These are phyloP conservation scores for Camillea tinctor DNA, from an alignment of 2,329 filamentous ascomycete genomes.

Conservation along the genomic window DNA sequence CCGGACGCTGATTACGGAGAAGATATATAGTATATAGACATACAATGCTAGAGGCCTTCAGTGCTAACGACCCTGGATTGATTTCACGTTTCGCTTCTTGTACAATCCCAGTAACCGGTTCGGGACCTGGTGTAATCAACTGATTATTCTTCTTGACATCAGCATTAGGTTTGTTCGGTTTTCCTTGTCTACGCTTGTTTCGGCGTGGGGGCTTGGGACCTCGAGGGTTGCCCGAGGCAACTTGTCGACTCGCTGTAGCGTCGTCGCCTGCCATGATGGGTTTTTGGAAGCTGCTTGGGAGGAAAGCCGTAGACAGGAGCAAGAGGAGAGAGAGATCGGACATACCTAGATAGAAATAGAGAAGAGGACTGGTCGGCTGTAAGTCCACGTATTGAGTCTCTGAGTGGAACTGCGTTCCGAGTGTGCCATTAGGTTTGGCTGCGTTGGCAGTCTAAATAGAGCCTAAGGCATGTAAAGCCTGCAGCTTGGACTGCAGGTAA, in stretches of 20 bases:
- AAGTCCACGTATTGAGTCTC: slow-evolving; percentile 13
- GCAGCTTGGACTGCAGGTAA: neutral
- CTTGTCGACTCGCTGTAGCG: slow-evolving; percentile 3
- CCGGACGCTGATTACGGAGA: neutral
- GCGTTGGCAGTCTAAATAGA: neutral
- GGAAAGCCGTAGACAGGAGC: neutral
- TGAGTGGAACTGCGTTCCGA: slow-evolving; percentile 10
- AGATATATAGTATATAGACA: slow-evolving; percentile 1
- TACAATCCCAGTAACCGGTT: slow-evolving; percentile 6
- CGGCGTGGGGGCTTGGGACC: slow-evolving; percentile 19
- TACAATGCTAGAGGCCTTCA: slow-evolving; percentile 19
- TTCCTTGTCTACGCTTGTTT: slow-evolving; percentile 10
- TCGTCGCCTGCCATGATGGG: slow-evolving; percentile 17
- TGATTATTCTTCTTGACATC: slow-evolving; percentile 16
- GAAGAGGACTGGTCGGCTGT: slow-evolving; percentile 10
- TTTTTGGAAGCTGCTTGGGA: slow-evolving; percentile 1
- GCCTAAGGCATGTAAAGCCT: neutral
- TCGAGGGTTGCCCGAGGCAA: slow-evolving; percentile 3
- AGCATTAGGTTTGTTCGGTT: slow-evolving; percentile 13
- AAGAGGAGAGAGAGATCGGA: slow-evolving; percentile 4
- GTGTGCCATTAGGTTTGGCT: neutral
- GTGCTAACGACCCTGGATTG: slow-evolving; percentile 9
- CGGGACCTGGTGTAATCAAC: slow-evolving; percentile 4
- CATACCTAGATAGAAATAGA: slow-evolving; percentile 24
- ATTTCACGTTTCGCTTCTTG: slow-evolving; percentile 8